A percentile compares a stretch with the other conserved stretches of the same genome.
phyloP scores from a whole-genome alignment of 768 basidiomycete species.

The Mycena vitilis region DNA sequence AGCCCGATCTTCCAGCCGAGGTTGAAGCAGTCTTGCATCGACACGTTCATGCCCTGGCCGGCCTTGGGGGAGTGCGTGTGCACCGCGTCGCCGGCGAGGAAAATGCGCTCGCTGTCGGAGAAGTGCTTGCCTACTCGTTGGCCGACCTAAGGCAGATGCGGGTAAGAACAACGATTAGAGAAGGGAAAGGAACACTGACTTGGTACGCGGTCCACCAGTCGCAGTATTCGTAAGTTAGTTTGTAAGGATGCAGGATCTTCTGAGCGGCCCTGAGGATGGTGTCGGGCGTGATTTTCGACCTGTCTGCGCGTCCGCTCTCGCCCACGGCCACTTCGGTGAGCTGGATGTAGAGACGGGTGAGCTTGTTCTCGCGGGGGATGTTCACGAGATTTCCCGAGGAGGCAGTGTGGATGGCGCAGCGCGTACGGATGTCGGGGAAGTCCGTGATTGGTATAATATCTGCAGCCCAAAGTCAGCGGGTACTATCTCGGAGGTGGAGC shows the following conservation, averaged over 20 bases:
- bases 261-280: constrained; percentile 30
- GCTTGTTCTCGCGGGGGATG: constrained; percentile 62
- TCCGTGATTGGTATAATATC: constrained; percentile 53
- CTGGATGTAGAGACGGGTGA: constrained; percentile 64
- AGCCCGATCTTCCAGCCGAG: constrained; percentile 46
- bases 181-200: neutral
- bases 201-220: constrained; percentile 52
- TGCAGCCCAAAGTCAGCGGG: constrained; percentile 39
- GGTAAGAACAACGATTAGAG: too few relatives aligned
- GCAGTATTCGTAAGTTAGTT: constrained; percentile 27
- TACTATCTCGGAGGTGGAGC: neutral
- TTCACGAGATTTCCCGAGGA: constrained; percentile 57
- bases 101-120: constrained; percentile 55
- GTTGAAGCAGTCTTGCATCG: constrained; percentile 52
- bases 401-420: constrained; percentile 59
- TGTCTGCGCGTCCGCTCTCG: constrained; percentile 16
- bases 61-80: constrained; percentile 56
- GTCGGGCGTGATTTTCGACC: constrained; percentile 19
- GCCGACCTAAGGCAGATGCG: constrained; percentile 46
- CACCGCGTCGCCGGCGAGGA: constrained; percentile 64
- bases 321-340: constrained; percentile 32
- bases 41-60: constrained; percentile 63
- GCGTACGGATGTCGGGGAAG: constrained; percentile 61
- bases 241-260: constrained; percentile 30
- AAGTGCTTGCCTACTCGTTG: constrained; percentile 62